Evolutionary conservation across 2,329 filamentous ascomycete genomes (phyloP).

Genomic region (Dothistroma pini): DNA sequence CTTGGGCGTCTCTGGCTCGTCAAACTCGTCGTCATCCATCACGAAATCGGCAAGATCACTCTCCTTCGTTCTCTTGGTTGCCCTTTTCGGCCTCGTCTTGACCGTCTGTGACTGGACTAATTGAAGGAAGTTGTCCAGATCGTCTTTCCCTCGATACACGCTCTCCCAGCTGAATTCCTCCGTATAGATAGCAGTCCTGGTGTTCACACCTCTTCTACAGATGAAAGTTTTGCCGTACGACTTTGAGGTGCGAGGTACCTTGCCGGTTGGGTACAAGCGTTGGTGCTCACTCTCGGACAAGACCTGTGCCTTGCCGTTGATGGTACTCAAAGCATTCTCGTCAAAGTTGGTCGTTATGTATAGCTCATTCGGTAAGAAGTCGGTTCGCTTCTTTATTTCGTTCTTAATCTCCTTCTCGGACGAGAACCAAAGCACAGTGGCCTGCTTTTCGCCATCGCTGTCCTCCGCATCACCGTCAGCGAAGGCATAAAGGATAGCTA

Average conservation of each 20-base stretch:
- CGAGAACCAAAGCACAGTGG: slow-evolving; percentile 94
- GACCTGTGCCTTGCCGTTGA: slow-evolving; percentile 83
- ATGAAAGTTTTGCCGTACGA: slow-evolving; percentile 84
- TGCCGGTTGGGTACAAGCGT: slow-evolving; percentile 67
- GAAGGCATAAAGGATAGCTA: slow-evolving; percentile 83
- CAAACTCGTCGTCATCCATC: slow-evolving; percentile 40
- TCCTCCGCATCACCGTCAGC: slow-evolving; percentile 64
- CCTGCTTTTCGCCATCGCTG: slow-evolving; percentile 65
- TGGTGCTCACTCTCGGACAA: slow-evolving; percentile 69
- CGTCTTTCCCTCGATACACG: slow-evolving; percentile 65
- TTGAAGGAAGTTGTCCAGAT: slow-evolving; percentile 63
- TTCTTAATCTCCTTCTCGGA: slow-evolving; percentile 85
- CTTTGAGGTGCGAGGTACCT: slow-evolving; percentile 66
- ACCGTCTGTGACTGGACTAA: slow-evolving; percentile 70
- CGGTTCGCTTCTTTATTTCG: slow-evolving; percentile 66
- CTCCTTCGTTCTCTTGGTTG: slow-evolving; percentile 27
- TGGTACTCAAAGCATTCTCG: slow-evolving; percentile 77
- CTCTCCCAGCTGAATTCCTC: slow-evolving; percentile 92
- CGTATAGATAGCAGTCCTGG: slow-evolving; percentile 83
- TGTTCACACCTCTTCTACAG: slow-evolving; percentile 85
- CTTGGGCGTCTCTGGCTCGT: slow-evolving; percentile 43
- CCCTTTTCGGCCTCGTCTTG: slow-evolving; percentile 52
- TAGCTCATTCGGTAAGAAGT: slow-evolving; percentile 78
- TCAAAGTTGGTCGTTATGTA: slow-evolving; percentile 89
- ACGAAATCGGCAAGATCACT: slow-evolving; percentile 46